Conservation (phyloP, 352 stramenopile genomes). For the Globisporangium splendens region DNA sequence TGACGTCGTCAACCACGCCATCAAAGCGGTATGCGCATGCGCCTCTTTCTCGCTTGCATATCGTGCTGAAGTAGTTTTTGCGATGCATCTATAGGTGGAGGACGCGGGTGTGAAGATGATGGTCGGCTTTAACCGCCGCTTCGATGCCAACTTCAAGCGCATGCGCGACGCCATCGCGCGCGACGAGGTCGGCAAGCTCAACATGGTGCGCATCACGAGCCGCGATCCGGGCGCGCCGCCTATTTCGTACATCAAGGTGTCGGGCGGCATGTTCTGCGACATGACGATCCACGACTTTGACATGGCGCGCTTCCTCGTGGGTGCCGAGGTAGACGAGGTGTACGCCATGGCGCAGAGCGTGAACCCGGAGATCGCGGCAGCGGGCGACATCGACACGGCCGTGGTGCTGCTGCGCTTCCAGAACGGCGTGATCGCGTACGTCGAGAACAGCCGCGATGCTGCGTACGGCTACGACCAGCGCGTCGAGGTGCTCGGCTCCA, state of each 20-base stretch:
- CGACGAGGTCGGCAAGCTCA: constrained; percentile 88
- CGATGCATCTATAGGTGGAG: constrained; percentile 17
- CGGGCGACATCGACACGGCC: too few species aligned
- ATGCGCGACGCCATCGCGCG: constrained; percentile 77
- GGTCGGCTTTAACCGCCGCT: constrained; percentile 92
- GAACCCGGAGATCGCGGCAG: too few species aligned
- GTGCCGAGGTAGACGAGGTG: too few species aligned
- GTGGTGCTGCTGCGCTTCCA: constrained; percentile 90
- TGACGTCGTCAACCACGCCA: constrained; percentile 2
- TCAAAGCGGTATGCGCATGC: constrained; percentile 25
- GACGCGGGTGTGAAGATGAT: constrained; percentile 92
- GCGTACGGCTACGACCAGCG: constrained; percentile 95
- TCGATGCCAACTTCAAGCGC: constrained; percentile 93
- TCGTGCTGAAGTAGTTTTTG: constrained; percentile 42
- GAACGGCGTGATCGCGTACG: constrained; percentile 88
- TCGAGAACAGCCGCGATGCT: constrained; percentile 93
- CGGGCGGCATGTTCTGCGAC: constrained; percentile 92
- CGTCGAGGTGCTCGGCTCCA: constrained; percentile 72
- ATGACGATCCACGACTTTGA: constrained; percentile 97
- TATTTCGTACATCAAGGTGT: constrained; percentile 46
- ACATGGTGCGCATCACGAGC: constrained; percentile 79
- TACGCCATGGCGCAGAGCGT: too few species aligned
- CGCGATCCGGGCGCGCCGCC: constrained; percentile 47
- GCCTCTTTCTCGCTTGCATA: constrained; percentile 92
- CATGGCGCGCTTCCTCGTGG: constrained; percentile 91